Conservation (phyloP, 345 rosid genomes). For the Hibiscus syriacus region DNA sequence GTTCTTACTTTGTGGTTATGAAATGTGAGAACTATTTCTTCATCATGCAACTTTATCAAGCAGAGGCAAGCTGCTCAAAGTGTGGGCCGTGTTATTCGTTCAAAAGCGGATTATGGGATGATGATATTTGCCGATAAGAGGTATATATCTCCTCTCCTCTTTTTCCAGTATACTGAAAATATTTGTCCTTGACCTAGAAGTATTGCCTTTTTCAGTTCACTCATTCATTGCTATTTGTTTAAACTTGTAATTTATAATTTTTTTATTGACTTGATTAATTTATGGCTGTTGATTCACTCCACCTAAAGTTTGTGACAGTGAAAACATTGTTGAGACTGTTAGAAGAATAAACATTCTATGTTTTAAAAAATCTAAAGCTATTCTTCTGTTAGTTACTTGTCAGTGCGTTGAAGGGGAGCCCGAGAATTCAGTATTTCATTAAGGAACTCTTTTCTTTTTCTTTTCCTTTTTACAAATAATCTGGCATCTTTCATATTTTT, state of each 20-base stretch:
- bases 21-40: constrained; percentile 3
- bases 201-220: not conserved
- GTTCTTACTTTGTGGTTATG: not conserved
- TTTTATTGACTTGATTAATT: not conserved
- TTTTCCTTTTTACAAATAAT: not conserved
- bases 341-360: not conserved
- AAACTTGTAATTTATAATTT: not conserved
- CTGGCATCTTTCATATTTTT: not conserved
- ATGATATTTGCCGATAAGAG: constrained; percentile 99
- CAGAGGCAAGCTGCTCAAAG: constrained; percentile 99
- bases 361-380: not conserved
- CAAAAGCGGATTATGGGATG: constrained; percentile 99
- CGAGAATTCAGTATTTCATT: not conserved
- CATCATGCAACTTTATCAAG: not conserved
- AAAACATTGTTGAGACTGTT: not conserved
- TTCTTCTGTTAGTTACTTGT: not conserved
- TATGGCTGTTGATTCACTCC: not conserved
- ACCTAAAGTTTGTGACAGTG: not conserved
- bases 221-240: not conserved
- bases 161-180: not conserved
- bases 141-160: constrained; percentile 17
- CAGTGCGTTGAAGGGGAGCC: not conserved
- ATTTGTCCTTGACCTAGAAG: constrained; percentile 1
- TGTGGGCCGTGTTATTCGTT: constrained; percentile 92
- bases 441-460: not conserved